phyloP scores from a whole-genome alignment of 805 yeast species.

The Debaryomyces maramus region DNA sequence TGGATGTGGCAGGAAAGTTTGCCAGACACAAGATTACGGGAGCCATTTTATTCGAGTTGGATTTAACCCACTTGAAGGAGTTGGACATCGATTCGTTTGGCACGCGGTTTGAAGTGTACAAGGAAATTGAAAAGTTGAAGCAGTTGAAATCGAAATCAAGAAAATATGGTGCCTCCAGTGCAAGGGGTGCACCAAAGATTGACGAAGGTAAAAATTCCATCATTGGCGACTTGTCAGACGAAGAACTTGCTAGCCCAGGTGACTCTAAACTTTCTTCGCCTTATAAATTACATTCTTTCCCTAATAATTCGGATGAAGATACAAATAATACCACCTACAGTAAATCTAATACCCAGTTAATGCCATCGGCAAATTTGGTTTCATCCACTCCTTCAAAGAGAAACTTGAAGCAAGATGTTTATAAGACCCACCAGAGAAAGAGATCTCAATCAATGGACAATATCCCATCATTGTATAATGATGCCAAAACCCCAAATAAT shows the following conservation, averaged over 20 bases:
- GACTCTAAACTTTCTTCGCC: slow-evolving; percentile 11
- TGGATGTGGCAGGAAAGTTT: slow-evolving; percentile 73
- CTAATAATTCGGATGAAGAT: slow-evolving; percentile 22
- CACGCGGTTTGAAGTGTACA: slow-evolving; percentile 87
- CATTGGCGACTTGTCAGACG: slow-evolving; percentile 2
- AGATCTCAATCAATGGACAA: slow-evolving; percentile 55
- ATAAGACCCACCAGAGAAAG: slow-evolving; percentile 42
- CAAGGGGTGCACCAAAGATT: neutral
- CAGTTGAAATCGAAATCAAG: slow-evolving; percentile 19
- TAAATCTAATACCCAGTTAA: slow-evolving; percentile 23
- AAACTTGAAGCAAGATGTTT: neutral
- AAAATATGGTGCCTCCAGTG: slow-evolving; percentile 31
- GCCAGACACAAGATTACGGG: slow-evolving; percentile 89
- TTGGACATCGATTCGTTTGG: slow-evolving; percentile 92
- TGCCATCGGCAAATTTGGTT: slow-evolving; percentile 42
- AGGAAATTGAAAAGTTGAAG: slow-evolving; percentile 76
- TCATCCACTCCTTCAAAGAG: slow-evolving; percentile 6
- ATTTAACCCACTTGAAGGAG: slow-evolving; percentile 83
- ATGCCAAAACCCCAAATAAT: neutral
- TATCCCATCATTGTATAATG: slow-evolving; percentile 11
- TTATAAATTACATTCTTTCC: slow-evolving; percentile 7
- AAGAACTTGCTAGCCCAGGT: slow-evolving; percentile 11
- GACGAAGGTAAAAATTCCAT: neutral
- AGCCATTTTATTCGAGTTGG: slow-evolving; percentile 78
- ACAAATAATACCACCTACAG: slow-evolving; percentile 2